Base-by-base conservation (phyloP, 805 yeast species). In the Myxozyma udenii region DNA sequence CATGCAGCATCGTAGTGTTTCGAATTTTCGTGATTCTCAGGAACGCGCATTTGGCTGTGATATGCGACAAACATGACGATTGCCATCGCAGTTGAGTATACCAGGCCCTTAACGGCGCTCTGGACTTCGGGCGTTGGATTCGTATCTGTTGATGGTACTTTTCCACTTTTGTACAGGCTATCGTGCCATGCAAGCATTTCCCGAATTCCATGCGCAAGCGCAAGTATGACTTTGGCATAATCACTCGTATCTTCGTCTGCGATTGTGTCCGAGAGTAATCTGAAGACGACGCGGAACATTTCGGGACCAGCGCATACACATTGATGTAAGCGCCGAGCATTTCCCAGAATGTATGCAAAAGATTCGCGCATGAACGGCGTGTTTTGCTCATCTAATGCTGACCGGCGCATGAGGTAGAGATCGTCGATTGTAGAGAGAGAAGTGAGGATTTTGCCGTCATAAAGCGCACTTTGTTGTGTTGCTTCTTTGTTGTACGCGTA, bases 381-480 rank as follows among this genome's bases (percentile, higher is more conserved):
- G 24, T 50, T 50, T 25, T 18, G 28, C 14, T n/a, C 23, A 4
- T 46, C 45, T 16, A 6, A 41, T 4, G 51, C 25, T 7, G 48
- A 16, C 19, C 37, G 36, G 7, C 51, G 48, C 16, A 53, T 38
- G 19, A 43, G 9, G 42, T 24, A 53, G n/a, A 53, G 12, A 38
- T 53, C 58, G 11, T 53, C 55, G 11, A 50, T 19, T 6, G 48
- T 23, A 3, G 33, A 30, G 9, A 53, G 16, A 7, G 35, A 24
- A 7, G 24, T 16, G 14, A 53, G 30, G 4, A 47, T n/a, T 22
- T 21, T n/a, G 16, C 55, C 55, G 19, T 41, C 19, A 22, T 41
- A 50, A n/a, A n/a, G n/a, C n/a, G n/a, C n/a, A n/a, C n/a, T n/a
- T n/a, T n/a, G n/a, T n/a, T n/a, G n/a, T n/a, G n/a, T n/a, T n/a